Conservation (phyloP, 2,329 filamentous ascomycete species). For the Calonectria hawksworthii region DNA sequence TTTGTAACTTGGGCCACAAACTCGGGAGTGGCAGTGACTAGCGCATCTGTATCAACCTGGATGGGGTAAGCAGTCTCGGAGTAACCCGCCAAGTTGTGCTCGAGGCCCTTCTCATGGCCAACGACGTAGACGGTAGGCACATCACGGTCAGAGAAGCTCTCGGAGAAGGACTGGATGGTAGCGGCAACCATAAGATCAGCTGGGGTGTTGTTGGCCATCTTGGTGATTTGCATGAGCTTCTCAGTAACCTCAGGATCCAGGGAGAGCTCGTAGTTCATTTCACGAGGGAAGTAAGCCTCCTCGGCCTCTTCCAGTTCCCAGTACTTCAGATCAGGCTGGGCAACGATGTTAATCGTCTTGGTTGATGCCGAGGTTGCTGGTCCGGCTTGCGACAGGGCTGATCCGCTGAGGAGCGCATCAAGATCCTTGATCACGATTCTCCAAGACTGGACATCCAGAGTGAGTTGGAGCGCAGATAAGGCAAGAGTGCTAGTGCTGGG, state of each 20-base stretch:
- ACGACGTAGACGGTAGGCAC: not conserved
- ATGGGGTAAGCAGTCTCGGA: not conserved
- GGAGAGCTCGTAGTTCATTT: conserved; percentile 1
- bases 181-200: not conserved
- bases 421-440: not conserved
- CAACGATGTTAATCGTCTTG: not conserved
- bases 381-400: not conserved
- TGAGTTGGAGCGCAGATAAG: not conserved
- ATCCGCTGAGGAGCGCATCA: not conserved
- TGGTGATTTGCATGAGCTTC: not conserved
- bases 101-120: not conserved
- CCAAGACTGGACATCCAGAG: not conserved
- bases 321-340: not conserved
- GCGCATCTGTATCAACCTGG: not conserved
- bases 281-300: not conserved
- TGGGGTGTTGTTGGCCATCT: not conserved
- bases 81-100: not conserved
- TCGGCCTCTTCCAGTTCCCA: not conserved
- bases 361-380: not conserved
- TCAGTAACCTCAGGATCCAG: not conserved
- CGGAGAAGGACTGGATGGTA: not conserved
- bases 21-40: not conserved
- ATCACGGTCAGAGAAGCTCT: not conserved
- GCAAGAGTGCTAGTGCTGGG: not conserved
- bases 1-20: not conserved